Evolutionary conservation across 2,329 filamentous ascomycete species (phyloP).

Genomic region (Dactylonectria macrodidyma): DNA sequence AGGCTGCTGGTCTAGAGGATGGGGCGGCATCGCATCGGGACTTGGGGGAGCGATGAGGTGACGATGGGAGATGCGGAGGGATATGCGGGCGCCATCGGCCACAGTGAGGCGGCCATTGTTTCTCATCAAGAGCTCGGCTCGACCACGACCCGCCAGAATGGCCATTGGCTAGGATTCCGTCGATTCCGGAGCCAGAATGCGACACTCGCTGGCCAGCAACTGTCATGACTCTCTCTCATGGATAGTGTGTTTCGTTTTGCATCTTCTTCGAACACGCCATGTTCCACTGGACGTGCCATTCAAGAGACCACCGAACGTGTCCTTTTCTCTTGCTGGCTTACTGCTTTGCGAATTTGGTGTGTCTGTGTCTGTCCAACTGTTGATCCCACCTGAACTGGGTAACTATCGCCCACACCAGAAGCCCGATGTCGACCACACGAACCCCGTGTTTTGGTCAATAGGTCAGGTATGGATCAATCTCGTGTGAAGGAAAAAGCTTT

Average conservation of each 20-base stretch:
- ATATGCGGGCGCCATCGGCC: neutral
- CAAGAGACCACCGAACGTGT: neutral
- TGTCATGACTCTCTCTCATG: neutral
- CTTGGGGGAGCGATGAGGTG: constrained; percentile 4
- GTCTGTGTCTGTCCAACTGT: neutral
- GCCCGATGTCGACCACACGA: neutral
- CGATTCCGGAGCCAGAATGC: neutral
- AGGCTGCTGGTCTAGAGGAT: neutral
- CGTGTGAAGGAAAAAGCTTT: constrained; percentile 32
- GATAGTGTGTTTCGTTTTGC: no score
- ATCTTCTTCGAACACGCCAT: no score
- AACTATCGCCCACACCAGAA: neutral
- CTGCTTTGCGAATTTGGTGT: neutral
- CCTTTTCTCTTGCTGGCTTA: neutral
- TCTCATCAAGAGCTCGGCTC: no score
- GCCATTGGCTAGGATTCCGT: constrained; percentile 18
- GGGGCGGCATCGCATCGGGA: constrained; percentile 1
- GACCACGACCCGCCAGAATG: constrained; percentile 13
- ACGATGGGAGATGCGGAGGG: neutral
- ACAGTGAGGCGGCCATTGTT: neutral
- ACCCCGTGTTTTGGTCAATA: neutral
- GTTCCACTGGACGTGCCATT: no score
- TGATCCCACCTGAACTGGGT: neutral
- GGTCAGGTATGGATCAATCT: constrained; percentile 11
- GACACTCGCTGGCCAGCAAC: neutral